Evolutionary conservation across 345 rosid species (phyloP), one percentile per base, ranked within the genome.

Genomic region (Combretum micranthum): DNA sequence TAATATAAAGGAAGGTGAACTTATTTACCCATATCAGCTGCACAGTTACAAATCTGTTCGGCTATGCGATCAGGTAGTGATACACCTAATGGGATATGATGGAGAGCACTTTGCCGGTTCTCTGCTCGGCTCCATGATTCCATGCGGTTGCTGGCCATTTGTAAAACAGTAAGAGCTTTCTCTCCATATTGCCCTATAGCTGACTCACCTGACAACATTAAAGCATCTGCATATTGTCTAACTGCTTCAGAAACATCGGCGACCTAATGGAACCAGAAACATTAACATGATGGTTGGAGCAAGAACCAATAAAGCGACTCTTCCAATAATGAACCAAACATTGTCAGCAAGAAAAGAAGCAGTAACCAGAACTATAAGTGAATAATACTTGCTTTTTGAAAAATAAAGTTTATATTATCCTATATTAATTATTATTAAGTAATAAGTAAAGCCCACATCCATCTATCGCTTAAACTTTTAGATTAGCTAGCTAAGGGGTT

Each of bases 241-340:
- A 85, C 88, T 54, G 77, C 88, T 80, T 85, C 93, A 9, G 86
- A 80, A 50, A 85, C 80, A 71, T 85, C 93, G 48, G 93, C 88
- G 52, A 85, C 88, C 91, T 82, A 53, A 42, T 69, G 18, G 50
- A 9, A 19, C 45, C 0, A 12, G 57, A 32, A 32, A 32, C 39
- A 32, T 32, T 1, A 0, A 32, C 39, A 32, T 5, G 39, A 32
- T 32, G 39, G 39, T 32, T n/a, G n/a, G 39, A 32, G 39, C 39
- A 32, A n/a, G n/a, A n/a, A n/a, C n/a, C n/a, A n/a, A n/a, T 32
- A 5, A 9, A 32, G 39, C 39, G 9, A 7, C 39, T 32, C 9
- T 32, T 32, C 9, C 39, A 32, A 32, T 7, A 7, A 7, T 4
- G 39, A 7, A 32, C n/a, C n/a, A n/a, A n/a, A n/a, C n/a, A n/a